Base-by-base conservation (phyloP, 2,329 filamentous ascomycete genomes). In the Arthrobotrys conoides region DNA sequence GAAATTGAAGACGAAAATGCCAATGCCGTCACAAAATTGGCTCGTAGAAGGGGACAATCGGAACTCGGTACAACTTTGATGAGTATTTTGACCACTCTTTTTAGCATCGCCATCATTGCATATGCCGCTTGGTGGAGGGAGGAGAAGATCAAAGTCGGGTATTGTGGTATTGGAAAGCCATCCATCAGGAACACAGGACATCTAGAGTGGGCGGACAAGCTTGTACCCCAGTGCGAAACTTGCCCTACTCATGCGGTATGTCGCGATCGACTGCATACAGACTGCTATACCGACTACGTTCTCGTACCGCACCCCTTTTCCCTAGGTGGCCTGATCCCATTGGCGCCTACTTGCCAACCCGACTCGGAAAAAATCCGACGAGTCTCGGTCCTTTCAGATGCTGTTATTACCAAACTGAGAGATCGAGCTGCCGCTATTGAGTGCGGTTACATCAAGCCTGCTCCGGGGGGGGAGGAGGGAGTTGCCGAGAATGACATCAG, bases 91-190 rank as follows among this genome's bases (percentile, higher is more conserved):
- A 90, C 90, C 83, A 89, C 94, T 5, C 87, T 97, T 1, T 83
- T 95, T 2, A 83, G 92, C 20, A 90, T 91, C 0, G 85, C 96
- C 9, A 84, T 96, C 5, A 88, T 88, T 36, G 90, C 91, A 0
- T 93, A 97, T 80, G 91, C 88, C 33, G 89, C 89, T 8, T 96
- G 94, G 89, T 99, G 94, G 86, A 88, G 95, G 61, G 93, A 97
- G 83, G 96, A 99, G 85, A 98, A 98, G 87, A 87, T 97, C n/a
- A 92, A 93, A 16, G 93, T 98, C 20, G 96, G 96, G 38, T 99
- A 97, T 83, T 99, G 96, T 83, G 94, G 94, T 12, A 89, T 97
- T 67, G 96, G 92, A 24, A 89, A 91, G 67, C 84, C 86, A 57
- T 79, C 88, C 10, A 88, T 90, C 33, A 87, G 91, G 12, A 87